Evolutionary conservation across 495 filamentous ascomycete genomes (phyloP), one percentile per base, ranked within the genome.

Genomic region (Bryoglossum gracile): DNA sequence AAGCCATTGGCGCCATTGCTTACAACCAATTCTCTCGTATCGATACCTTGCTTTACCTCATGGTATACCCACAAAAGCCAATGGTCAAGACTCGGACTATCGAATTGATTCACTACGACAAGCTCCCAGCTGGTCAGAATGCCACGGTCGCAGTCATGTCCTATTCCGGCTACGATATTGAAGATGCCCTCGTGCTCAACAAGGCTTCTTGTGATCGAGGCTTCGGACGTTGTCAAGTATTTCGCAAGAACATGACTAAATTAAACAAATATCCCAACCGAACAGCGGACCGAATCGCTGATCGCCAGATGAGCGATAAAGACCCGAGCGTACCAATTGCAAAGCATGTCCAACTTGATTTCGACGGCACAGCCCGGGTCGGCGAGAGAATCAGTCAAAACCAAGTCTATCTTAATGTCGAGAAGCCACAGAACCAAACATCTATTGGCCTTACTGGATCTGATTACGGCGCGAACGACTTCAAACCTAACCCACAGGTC

Each of bases 101-200:
- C 54, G 89, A 99, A 65, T 76, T 97, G 32, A 83, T 94, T 57
- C 89, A 96, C 55, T 99, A 97, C 59, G 94, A 97, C 68, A 94
- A 96, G 62, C 78, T 99, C 4, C 92, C 92, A 1, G 92, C 92
- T 17, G 92, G 92, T 2, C 92, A 99, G 56, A 95, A 94, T 49
- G 94, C 94, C 2, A 94, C 85, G 8, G 92, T 99, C 25, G 92
- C 92, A 8, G 94, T 99, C 57, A 97, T 97, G 94, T 94, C 88
- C 56, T 99, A 94, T 65, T 95, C 89, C 3, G 92, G 92, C 11
- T 99, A 99, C 66, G 94, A 99, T 80, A 97, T 97, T 60, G 92
- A 99, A 72, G 92, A 99, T 72, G 94, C 92, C 11, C 74, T 99
- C 4, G 90, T 99, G 2, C 61, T 99, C 48, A 99, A 97, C 73